Evolutionary conservation across 345 rosid genomes (phyloP), one percentile per base, ranked within the genome.

Genomic region (Salix dunnii): DNA sequence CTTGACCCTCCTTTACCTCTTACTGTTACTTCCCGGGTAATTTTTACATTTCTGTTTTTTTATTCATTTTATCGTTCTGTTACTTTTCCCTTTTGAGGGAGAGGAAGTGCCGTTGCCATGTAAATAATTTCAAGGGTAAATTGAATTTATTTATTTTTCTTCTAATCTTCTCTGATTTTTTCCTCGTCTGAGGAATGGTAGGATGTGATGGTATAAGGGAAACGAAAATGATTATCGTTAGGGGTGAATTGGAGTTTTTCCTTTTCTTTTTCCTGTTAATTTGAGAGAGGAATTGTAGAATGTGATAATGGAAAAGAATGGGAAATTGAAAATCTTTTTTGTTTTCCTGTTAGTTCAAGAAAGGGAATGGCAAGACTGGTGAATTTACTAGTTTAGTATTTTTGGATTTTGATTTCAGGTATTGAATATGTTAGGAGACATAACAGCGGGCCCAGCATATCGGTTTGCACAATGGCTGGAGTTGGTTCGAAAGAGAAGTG

Each of bases 371-470:
- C 4, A 58, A 3, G 63, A 23, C 63, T 23, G 63, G 63, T 58
- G 4, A 58, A n/a, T 58, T 58, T 55, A 58, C 63, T n/a, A n/a
- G 63, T 58, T 23, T 58, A n/a, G 6, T 58, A 23, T 3, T 20
- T 35, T 43, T 18, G 16, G 13, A 68, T 38, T 36, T 36, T n/a
- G 23, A 68, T 40, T 83, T 82, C 90, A 96, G 99, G 92, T 96
- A 3, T 79, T 96, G 91, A 91, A 90, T 87, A 91, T 96, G 97
- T 88, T 96, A 92, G 99, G 99, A 87, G 99, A 96, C 71, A 88
- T 96, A 70, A 87, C 99, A 6, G 84, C 96, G 21, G 94, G 92
- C 79, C 89, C 98, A 63, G 97, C 97, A 58, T 81, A 85, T 87
- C 80, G 92, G 84, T 92, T 94, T 83, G 81, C 90, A 25, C 98